Evolutionary conservation across 768 basidiomycete genomes (phyloP), one percentile per base, ranked within the genome.

Genomic region (Rhodocollybia butyracea): DNA sequence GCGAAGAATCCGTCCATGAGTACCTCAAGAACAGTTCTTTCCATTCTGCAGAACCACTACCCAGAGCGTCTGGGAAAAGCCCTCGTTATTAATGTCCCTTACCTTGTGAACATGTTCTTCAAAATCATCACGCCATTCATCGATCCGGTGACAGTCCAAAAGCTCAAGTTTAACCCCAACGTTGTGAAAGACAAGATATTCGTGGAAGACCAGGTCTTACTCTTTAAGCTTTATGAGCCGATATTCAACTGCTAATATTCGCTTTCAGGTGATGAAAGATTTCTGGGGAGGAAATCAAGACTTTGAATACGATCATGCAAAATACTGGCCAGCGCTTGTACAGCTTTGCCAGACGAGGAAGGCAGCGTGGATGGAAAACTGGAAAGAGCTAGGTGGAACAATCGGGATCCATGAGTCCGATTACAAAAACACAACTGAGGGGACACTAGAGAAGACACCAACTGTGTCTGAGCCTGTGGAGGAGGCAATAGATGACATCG

Each of bases 331-430:
- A 0, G 76, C 77, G 2, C 73, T 94, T 30, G 69, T 87, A 0
- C 64, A 73, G 56, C 67, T 85, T 63, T 80, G 82, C 57, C 75
- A 79, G 10, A 74, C 78, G 56, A 77, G 82, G 40, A 73, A 75
- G 47, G 69, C 73, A 36, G 64, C 46, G 17, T 80, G 83, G 78
- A 71, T 78, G 59, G 75, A 77, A 43, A 78, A 74, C 36, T 96
- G 94, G 94, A 74, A 74, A 42, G 68, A 71, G 50, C 72, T 88
- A 21, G 94, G 93, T 2, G 89, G 77, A 1, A 75, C 63, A 48
- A 73, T 93, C 22, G 93, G 93, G 1, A 65, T 86, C 31, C 85
- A 80, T 64, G 93, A 96, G 65, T 91, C 85, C 82, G 86, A 89
- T 22, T 85, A 88, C 61, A 93, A 91, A 66, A 59, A 11, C 10